Base-by-base conservation (phyloP, 129 eudicot species). In the Escallonia herrerae region DNA sequence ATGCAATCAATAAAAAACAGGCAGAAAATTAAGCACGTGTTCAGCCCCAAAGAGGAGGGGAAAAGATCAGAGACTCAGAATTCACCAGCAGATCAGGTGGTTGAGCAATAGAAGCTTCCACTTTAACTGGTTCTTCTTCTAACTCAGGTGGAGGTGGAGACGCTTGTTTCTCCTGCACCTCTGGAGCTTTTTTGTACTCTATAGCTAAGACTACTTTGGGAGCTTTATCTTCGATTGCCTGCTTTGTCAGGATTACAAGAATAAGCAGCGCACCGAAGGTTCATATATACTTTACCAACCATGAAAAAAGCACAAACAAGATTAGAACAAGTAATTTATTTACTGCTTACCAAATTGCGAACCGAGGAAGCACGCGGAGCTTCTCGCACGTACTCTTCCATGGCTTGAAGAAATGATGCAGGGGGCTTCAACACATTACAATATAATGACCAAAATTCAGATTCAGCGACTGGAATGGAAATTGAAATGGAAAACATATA, bases 51-150 rank as follows among this genome's bases (percentile, higher is more conserved):
- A 7, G 15, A 38, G 7, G 4, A 12, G n/a, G 33, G 33, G 1
- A 64, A 15, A 52, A 56, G 15, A 57, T 22, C 33, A 22, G 1
- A 22, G 33, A 22, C 5, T 38, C 60, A 56, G 11, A 60, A 7
- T 47, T 79, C 77, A 91, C 98, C 95, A 93, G 73, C 64, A 93
- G 66, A 83, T 93, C 98, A 47, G 96, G 95, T 49, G 85, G 83
- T 63, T 86, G 77, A 43, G 79, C 60, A 72, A 59, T 78, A 6
- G 95, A 84, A 41, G 78, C 70, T 79, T 82, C 95, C 51, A 73
- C 87, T 67, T 85, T 67, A 62, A 80, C 81, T 2, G 86, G 87
- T 80, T 84, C 90, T 43, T 81, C 54, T 4, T 77, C 82, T 4
- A 83, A 82, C 64, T 75, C 83, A 13, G 80, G 59, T 52, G 82